These are phyloP conservation scores for Eragrostis nindensis DNA, from an alignment of 176 grass and related monocot genomes.

Conservation along the genomic window DNA sequence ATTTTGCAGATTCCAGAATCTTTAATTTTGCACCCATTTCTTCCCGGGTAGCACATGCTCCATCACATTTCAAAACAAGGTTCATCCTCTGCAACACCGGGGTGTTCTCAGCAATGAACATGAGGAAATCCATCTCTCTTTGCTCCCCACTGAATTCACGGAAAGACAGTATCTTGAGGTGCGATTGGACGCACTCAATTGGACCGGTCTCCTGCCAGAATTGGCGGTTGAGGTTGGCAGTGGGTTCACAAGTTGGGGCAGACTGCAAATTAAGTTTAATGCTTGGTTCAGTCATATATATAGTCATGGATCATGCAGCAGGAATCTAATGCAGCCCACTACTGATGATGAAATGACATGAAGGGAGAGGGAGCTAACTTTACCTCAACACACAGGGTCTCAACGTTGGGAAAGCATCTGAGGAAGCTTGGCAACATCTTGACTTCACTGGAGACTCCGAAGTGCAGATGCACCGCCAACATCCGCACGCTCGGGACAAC, in stretches of 20 bases:
- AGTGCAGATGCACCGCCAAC: conserved; percentile 27
- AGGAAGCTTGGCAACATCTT: conserved; percentile 39
- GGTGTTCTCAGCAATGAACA: neutral
- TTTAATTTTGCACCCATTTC: neutral
- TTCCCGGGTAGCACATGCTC: neutral
- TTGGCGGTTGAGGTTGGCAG: neutral
- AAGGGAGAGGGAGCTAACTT: neutral
- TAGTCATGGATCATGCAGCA: neutral
- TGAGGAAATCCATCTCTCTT: neutral
- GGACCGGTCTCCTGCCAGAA: neutral
- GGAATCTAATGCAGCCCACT: neutral
- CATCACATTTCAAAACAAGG: neutral
- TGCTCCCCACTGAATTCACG: neutral
- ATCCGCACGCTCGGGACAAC: conserved; percentile 15
- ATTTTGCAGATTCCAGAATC: neutral
- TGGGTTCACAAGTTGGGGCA: neutral
- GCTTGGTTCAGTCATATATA: neutral
- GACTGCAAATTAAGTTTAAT: neutral
- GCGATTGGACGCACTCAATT: conserved; percentile 10
- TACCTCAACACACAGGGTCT: conserved; percentile 31
- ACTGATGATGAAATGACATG: no score
- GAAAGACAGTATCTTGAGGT: neutral
- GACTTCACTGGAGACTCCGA: neutral
- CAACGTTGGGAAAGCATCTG: conserved; percentile 39
- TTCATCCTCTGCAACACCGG: neutral